Evolutionary conservation across 192 early-diverging fungal species (phyloP), one percentile per base, ranked within the genome.

Genomic region (Coemansia sp.): DNA sequence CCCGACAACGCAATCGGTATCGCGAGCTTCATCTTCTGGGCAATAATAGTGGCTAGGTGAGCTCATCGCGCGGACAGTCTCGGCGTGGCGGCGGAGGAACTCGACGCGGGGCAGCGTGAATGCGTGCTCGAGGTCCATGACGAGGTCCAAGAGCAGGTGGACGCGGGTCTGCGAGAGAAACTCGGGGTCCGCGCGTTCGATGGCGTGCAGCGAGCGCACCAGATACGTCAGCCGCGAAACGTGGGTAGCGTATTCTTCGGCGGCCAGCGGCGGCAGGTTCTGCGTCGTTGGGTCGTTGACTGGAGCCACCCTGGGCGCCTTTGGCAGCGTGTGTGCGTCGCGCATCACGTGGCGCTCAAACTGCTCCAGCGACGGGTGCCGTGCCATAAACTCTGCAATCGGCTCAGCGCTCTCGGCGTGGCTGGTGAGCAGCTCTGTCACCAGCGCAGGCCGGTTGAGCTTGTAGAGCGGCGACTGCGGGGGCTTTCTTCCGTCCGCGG

Each of bases 71-170:
- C 44, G 67, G 6, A 77, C 43, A 4, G 67, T 71, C 7, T 59
- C 53, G 16, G 74, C 67, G 42, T 77, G 74, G 8, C 40, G 40
- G 8, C 74, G 63, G 23, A 77, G 25, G 40, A 77, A 77, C 22
- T 77, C 74, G 5, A 77, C 31, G 11, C 74, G 48, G 0, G 74
- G 74, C 29, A 77, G 57, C 16, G 74, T 77, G 18, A 77, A 54
- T 4, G 35, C 43, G 3, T 43, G 49, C 43, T 71, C 74, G 32
- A 77, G 54, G 47, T 71, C 64, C 32, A 77, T 19, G 2, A 77
- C 56, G 57, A 77, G 56, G 29, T 77, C 74, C 9, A 77, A 52
- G n/a, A 77, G 56, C 56, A 67, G 52, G 29, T 70, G 68, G 19
- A 61, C 60, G 23, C 68, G 64, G 0, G 68, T 65, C 11, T 71